These are phyloP conservation scores for Epicoccum sorghinum DNA, from an alignment of 2,329 filamentous ascomycete genomes.

Conservation along the genomic window DNA sequence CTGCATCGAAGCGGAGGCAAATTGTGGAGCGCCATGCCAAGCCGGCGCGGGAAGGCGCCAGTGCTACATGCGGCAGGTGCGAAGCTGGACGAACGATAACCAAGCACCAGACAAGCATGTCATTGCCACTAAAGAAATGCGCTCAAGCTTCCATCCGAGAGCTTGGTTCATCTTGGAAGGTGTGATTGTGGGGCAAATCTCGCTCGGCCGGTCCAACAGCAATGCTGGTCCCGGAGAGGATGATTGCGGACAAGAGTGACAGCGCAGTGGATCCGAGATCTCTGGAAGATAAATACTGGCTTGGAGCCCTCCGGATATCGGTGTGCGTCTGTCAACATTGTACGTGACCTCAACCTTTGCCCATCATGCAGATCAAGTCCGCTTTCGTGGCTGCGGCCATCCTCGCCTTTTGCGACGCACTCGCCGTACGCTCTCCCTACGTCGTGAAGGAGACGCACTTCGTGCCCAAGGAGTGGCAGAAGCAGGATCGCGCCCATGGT, in stretches of 20 bases:
- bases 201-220: constrained; percentile 5
- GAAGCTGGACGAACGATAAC: constrained; percentile 9
- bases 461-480: constrained; percentile 59
- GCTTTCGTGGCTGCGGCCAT: constrained; percentile 36
- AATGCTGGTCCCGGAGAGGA: background rate
- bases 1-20: constrained; percentile 11
- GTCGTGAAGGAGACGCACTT: constrained; percentile 62
- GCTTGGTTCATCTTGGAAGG: constrained; percentile 21
- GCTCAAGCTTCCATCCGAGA: constrained; percentile 15
- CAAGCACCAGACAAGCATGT: constrained; percentile 26
- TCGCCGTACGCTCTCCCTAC: constrained; percentile 53
- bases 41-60: background rate
- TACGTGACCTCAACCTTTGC: constrained; percentile 7
- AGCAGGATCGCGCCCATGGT: constrained; percentile 54
- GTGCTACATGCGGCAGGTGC: constrained; percentile 2
- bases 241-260: background rate
- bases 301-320: background rate
- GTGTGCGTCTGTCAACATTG: constrained; percentile 13
- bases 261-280: background rate
- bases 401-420: constrained; percentile 32
- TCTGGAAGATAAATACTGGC: constrained; percentile 12
- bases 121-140: constrained; percentile 11
- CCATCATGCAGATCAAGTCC: constrained; percentile 30
- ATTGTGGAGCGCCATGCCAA: background rate
- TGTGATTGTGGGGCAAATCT: constrained; percentile 11